Evolutionary conservation across 1,284 basidiomycete species (phyloP), one percentile per base, ranked within the genome.

Genomic region (Fistulinella cinereoalba): DNA sequence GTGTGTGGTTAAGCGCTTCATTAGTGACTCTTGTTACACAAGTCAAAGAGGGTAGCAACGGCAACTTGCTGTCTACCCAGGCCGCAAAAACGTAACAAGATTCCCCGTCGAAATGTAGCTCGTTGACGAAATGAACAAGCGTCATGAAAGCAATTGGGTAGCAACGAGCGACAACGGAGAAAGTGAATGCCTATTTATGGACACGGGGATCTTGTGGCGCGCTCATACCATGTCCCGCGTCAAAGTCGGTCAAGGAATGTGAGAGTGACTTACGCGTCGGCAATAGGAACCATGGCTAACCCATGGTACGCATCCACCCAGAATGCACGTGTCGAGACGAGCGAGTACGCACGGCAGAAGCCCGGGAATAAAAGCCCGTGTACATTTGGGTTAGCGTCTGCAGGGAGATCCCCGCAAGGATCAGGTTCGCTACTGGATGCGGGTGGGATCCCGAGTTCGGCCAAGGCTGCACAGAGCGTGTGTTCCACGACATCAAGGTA

Each of bases 311-410:
- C 76, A 64, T 97, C 93, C 44, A 95, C 82, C 43, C 90, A 70
- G 69, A 97, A 97, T 0, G 93, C 87, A 32, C 93, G 77, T 3
- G 92, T 92, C 10, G 85, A 88, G 33, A 95, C 89, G 23, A 96
- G 77, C 4, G 83, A 78, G 68, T 86, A 95, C 1, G 89, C 84
- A 49, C 79, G 75, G 44, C 79, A 71, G 59, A 88, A 92, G 3
- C 76, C 79, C 16, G 65, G 50, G 46, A 85, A 64, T 1, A 74
- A 66, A 65, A 51, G 44, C 36, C 33, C 37, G 10, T 49, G 34
- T 40, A 37, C 22, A 11, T 42, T 49, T 28, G 49, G 41, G 22
- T 52, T 33, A 15, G 28, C 18, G 37, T 46, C 27, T 34, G 46
- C n/a, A 24, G 13, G 18, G 22, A 23, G 39, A 44, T 41, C 45